These are phyloP conservation scores for Suillus sp. DNA, from an alignment of 768 basidiomycete species.

Conservation along the genomic window DNA sequence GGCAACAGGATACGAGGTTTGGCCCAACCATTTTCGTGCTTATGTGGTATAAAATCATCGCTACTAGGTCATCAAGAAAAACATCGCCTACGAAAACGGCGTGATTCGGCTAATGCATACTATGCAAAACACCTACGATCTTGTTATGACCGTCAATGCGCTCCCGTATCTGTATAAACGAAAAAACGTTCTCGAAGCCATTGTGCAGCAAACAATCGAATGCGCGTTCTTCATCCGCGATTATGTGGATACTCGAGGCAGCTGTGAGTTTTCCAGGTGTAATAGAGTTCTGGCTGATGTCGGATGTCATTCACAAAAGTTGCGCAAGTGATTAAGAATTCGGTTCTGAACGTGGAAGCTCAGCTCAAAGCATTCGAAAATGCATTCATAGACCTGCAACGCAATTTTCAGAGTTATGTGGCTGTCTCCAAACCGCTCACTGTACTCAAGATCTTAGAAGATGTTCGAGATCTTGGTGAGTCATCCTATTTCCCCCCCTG, in stretches of 20 bases:
- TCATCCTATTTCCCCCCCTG: background rate
- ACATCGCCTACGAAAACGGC: background rate
- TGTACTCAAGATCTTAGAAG: constrained; percentile 3
- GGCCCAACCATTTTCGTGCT: background rate
- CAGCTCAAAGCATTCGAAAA: constrained; percentile 9
- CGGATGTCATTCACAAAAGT: background rate
- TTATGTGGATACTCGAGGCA: constrained; percentile 26
- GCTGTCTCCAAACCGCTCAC: constrained; percentile 1
- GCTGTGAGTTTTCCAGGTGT: constrained; percentile 19
- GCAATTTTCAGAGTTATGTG: background rate
- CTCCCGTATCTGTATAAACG: background rate
- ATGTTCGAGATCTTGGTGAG: background rate
- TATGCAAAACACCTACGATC: constrained; percentile 5
- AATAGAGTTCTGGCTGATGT: background rate
- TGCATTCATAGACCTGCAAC: constrained; percentile 5
- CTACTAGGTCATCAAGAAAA: background rate
- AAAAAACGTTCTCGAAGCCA: constrained; percentile 5
- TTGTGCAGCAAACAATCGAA: constrained; percentile 28
- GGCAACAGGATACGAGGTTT: constrained; percentile 10
- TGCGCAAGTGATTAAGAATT: constrained; percentile 1
- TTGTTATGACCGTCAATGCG: background rate
- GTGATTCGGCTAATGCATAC: constrained; percentile 1
- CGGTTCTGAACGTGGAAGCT: background rate
- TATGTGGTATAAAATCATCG: background rate
- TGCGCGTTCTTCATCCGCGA: constrained; percentile 34